phyloP scores from a whole-genome alignment of 345 rosid species.

The Orychophragmus violaceus region DNA sequence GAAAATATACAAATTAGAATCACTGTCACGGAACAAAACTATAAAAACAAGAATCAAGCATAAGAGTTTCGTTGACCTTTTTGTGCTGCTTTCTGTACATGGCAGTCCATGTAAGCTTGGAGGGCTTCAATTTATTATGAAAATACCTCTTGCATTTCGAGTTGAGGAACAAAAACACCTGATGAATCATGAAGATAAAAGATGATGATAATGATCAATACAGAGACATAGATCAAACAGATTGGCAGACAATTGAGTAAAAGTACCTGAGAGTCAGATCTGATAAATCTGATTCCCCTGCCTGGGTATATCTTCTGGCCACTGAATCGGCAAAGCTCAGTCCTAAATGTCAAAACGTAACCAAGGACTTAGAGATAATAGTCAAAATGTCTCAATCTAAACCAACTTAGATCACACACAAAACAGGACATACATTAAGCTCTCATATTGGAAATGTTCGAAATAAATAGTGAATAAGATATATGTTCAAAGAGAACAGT shows the following conservation, averaged over 20 bases:
- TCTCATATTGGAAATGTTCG: not conserved
- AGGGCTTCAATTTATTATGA: constrained; percentile 72
- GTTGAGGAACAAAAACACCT: constrained; percentile 71
- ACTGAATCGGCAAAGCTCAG: constrained; percentile 76
- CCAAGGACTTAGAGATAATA: not conserved
- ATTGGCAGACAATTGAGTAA: not conserved
- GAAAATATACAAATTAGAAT: not conserved
- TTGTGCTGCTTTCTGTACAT: constrained; percentile 82
- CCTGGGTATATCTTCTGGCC: constrained; percentile 78
- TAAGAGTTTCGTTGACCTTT: constrained; percentile 35
- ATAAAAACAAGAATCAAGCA: not conserved
- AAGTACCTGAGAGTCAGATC: constrained; percentile 64
- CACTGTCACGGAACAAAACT: not conserved
- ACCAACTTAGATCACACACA: not conserved
- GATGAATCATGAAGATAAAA: not conserved
- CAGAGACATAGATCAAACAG: not conserved
- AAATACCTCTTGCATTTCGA: constrained; percentile 80
- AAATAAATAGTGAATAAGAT: not conserved
- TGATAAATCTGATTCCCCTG: constrained; percentile 61
- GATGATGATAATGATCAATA: not conserved
- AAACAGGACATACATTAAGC: not conserved
- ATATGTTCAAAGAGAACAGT: no score
- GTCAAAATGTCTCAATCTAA: not conserved
- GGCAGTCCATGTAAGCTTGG: constrained; percentile 78
- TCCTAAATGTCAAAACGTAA: constrained; percentile 33